phyloP scores from a whole-genome alignment of 257 asterid species.

The Linderniella brevidens region DNA sequence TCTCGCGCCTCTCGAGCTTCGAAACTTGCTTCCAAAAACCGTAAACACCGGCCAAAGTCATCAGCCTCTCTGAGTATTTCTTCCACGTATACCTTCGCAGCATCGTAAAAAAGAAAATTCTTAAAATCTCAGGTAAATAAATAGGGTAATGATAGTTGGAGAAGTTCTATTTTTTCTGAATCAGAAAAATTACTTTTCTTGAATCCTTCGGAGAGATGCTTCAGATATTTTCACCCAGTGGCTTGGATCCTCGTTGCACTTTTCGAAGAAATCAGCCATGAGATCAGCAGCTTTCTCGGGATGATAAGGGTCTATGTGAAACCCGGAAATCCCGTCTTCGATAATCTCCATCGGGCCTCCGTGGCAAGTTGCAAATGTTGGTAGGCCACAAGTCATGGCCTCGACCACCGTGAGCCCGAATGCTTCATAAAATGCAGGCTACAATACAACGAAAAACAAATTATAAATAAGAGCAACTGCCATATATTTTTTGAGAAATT shows the following conservation, averaged over 20 bases:
- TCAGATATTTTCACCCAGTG: slow-evolving; percentile 57
- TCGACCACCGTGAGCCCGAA: slow-evolving; percentile 96
- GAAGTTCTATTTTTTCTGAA: too few relatives aligned
- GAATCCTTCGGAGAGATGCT: slow-evolving; percentile 41
- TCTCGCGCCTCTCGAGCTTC: slow-evolving; percentile 82
- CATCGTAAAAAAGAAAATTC: too few relatives aligned
- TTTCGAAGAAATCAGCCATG: slow-evolving; percentile 58
- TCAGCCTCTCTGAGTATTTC: slow-evolving; percentile 80
- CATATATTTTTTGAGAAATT: too few relatives aligned
- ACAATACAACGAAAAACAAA: background rate
- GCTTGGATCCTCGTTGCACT: slow-evolving; percentile 49
- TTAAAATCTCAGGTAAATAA: too few relatives aligned
- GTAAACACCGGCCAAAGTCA: slow-evolving; percentile 86
- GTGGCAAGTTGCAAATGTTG: slow-evolving; percentile 80
- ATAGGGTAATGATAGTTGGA: too few relatives aligned
- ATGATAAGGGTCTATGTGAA: slow-evolving; percentile 88
- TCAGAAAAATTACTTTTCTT: slow-evolving; percentile 12
- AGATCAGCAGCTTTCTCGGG: slow-evolving; percentile 48
- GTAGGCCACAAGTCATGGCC: slow-evolving; percentile 94
- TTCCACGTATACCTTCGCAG: slow-evolving; percentile 62
- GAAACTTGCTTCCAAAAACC: slow-evolving; percentile 94
- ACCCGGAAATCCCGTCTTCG: slow-evolving; percentile 77
- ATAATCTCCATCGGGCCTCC: slow-evolving; percentile 96
- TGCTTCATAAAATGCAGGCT: slow-evolving; percentile 99
- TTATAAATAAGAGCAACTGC: background rate